phyloP scores from a whole-genome alignment of 805 yeast species.

The Ogataea trehaloabstinens region DNA sequence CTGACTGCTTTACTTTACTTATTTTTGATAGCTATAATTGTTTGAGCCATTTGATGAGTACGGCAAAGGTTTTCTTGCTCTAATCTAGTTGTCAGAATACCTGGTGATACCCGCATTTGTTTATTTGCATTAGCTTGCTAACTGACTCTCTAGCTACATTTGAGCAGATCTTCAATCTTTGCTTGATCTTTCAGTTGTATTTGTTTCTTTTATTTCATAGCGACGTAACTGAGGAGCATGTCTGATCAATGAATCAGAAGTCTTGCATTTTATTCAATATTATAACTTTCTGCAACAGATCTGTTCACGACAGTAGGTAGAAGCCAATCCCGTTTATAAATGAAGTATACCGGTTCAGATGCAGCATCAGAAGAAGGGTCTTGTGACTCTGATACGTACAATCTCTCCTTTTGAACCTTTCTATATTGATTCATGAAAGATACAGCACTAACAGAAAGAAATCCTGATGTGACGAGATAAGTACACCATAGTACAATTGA shows the following conservation, averaged over 20 bases:
- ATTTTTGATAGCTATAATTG: neutral
- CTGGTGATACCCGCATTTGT: too few species aligned
- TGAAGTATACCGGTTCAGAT: conserved; percentile 8
- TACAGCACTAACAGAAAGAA: conserved; percentile 12
- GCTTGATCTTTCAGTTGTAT: too few species aligned
- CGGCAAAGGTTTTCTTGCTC: too few species aligned
- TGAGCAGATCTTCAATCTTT: too few species aligned
- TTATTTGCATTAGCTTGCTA: too few species aligned
- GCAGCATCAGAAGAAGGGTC: neutral
- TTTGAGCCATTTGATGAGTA: too few species aligned
- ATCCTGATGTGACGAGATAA: conserved; percentile 14
- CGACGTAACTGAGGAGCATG: too few species aligned
- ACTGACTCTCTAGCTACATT: too few species aligned
- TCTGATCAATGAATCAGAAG: too few species aligned
- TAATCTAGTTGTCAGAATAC: too few species aligned
- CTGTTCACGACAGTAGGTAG: conserved; percentile 12
- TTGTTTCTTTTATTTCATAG: too few species aligned
- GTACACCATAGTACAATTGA: conserved; percentile 14
- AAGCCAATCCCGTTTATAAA: conserved; percentile 18
- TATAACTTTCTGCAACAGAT: neutral
- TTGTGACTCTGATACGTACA: neutral
- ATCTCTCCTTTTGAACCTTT: conserved; percentile 1
- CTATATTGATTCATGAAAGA: conserved; percentile 14
- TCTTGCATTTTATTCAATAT: conserved; percentile 2
- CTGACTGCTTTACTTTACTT: neutral